Conservation (phyloP, 371 early-diverging fungal species). For the Sanchytrium tribonematis region DNA sequence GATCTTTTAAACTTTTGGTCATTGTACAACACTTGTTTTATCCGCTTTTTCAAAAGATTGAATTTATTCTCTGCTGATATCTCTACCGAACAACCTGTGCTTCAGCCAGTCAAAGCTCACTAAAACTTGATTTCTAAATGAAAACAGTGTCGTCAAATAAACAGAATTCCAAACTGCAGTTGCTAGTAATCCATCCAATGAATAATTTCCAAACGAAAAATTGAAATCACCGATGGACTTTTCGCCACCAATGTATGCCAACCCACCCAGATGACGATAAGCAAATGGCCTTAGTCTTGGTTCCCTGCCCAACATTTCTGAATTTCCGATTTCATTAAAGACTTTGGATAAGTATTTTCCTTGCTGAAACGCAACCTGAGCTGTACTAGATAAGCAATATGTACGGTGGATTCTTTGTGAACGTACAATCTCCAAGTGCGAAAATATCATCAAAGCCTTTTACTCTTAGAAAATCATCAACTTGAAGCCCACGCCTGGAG, state of each 20-base stretch:
- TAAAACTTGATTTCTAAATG: slow-evolving; percentile 41
- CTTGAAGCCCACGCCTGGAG: slow-evolving; percentile 36
- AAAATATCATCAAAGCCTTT: slow-evolving; percentile 38
- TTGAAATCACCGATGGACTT: slow-evolving; percentile 4
- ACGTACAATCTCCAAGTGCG: slow-evolving; percentile 61
- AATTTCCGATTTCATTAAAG: slow-evolving; percentile 18
- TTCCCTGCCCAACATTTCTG: slow-evolving; percentile 8
- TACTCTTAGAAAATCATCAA: slow-evolving; percentile 52
- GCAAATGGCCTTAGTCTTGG: slow-evolving; percentile 25
- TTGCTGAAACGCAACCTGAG: slow-evolving; percentile 73
- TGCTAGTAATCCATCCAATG: slow-evolving; percentile 1
- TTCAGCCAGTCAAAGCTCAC: slow-evolving; percentile 69
- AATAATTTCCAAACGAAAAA: neutral
- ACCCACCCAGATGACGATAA: slow-evolving; percentile 35
- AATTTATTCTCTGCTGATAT: slow-evolving; percentile 65
- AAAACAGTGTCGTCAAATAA: slow-evolving; percentile 32
- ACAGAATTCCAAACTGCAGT: neutral
- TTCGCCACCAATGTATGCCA: slow-evolving; percentile 24
- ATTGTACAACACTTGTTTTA: no score
- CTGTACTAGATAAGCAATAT: slow-evolving; percentile 17
- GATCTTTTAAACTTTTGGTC: neutral
- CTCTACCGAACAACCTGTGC: slow-evolving; percentile 52
- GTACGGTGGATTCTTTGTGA: slow-evolving; percentile 24
- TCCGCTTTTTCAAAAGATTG: no score
- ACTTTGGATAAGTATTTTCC: slow-evolving; percentile 49